A percentile compares a stretch with the other conserved stretches of the same genome.
Conservation (phyloP, 2,329 filamentous ascomycete genomes). For the Neofusicoccum ribis region DNA sequence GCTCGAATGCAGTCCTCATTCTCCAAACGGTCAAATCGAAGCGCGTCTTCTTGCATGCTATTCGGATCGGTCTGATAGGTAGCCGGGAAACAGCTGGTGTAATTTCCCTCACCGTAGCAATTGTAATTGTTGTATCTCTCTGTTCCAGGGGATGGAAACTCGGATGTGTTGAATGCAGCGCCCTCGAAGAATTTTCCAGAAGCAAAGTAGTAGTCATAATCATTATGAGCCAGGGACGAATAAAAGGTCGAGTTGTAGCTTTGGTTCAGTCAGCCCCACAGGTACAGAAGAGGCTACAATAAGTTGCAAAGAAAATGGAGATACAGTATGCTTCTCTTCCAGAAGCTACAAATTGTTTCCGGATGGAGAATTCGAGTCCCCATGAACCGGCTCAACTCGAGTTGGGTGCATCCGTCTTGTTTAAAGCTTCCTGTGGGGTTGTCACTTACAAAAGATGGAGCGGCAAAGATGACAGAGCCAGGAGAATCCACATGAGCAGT, state of each 20-base stretch:
- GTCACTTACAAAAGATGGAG: slow-evolving; percentile 7
- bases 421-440: too few relatives aligned
- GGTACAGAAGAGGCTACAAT: too few relatives aligned
- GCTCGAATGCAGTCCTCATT: background rate
- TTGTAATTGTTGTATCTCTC: background rate
- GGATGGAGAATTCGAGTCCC: too few relatives aligned
- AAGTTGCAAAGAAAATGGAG: too few relatives aligned
- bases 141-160: background rate
- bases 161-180: background rate
- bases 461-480: background rate
- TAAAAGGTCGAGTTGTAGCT: background rate
- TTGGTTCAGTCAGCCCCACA: background rate
- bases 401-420: too few relatives aligned
- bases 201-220: background rate
- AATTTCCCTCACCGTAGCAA: background rate
- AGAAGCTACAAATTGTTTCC: too few relatives aligned
- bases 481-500: background rate
- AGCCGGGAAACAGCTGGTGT: background rate
- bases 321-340: too few relatives aligned
- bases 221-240: background rate
- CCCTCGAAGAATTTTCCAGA: background rate
- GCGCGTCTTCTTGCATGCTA: background rate
- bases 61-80: background rate
- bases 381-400: too few relatives aligned
- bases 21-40: background rate